Percentiles rank a stretch among this genome's conserved stretches.
Conservation (phyloP, 176 grass and related monocot species). For the Miscanthus lutarioriparius region DNA sequence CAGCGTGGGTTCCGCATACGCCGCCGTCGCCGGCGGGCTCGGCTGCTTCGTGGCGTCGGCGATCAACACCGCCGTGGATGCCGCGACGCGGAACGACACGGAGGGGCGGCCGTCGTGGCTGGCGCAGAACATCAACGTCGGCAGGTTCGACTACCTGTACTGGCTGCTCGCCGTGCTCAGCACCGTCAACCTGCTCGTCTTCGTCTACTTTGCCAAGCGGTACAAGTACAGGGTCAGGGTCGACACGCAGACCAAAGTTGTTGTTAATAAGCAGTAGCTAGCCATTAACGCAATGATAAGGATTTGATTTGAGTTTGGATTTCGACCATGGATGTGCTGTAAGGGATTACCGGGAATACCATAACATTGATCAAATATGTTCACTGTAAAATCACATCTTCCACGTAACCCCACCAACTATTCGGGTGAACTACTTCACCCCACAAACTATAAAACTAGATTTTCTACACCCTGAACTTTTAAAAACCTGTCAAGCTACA, state of each 20-base stretch:
- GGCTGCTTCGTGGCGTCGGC: conserved; percentile 82
- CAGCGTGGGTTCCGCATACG: conserved; percentile 78
- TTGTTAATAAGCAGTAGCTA: not conserved
- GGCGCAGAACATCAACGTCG: conserved; percentile 85
- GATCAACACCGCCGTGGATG: conserved; percentile 76
- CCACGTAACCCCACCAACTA: too few relatives aligned
- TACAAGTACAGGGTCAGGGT: conserved; percentile 69
- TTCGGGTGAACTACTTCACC: too few relatives aligned
- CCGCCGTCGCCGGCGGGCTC: conserved; percentile 83
- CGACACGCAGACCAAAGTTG: not conserved
- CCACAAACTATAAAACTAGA: too few relatives aligned
- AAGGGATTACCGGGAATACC: not conserved
- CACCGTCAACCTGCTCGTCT: conserved; percentile 64
- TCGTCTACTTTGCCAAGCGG: conserved; percentile 57
- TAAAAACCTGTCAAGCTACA: too few relatives aligned
- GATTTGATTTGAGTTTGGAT: not conserved
- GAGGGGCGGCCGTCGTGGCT: conserved; percentile 60
- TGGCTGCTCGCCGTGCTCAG: conserved; percentile 81
- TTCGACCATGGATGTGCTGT: not conserved
- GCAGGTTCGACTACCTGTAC: conserved; percentile 84
- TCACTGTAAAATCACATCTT: too few relatives aligned
- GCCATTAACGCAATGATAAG: not conserved
- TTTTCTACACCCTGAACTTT: too few relatives aligned
- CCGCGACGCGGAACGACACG: conserved; percentile 47
- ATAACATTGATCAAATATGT: not conserved